Evolutionary conservation across 2,329 filamentous ascomycete species (phyloP).

Genomic region (Stagonosporopsis rhizophila): DNA sequence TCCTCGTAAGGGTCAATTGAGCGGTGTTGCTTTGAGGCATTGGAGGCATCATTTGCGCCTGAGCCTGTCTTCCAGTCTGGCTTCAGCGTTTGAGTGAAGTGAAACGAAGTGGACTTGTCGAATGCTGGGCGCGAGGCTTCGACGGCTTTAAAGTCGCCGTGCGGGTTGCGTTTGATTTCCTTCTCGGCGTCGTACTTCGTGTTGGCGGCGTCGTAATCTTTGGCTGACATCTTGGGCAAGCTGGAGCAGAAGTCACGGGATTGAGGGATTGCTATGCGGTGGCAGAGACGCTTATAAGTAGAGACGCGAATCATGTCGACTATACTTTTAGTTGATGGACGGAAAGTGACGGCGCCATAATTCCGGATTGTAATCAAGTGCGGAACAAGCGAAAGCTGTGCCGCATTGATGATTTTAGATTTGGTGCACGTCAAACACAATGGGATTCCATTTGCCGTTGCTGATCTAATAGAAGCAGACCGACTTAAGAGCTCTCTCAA

Average conservation of each 20-base stretch:
- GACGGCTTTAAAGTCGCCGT: conserved; percentile 77
- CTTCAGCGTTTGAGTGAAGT: conserved; percentile 68
- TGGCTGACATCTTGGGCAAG: conserved; percentile 8
- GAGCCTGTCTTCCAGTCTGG: conserved; percentile 71
- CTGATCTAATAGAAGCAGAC: background rate
- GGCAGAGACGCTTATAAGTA: conserved; percentile 9
- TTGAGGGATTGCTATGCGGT: background rate
- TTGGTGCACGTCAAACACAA: no score
- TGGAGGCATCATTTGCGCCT: conserved; percentile 67
- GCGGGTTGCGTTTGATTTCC: conserved; percentile 67
- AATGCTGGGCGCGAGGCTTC: conserved; percentile 71
- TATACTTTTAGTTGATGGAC: conserved; percentile 7
- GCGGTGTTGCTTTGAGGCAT: conserved; percentile 67
- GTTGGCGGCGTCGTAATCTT: conserved; percentile 4
- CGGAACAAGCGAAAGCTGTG: conserved; percentile 17
- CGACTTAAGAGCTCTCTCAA: background rate
- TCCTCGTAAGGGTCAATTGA: conserved; percentile 81
- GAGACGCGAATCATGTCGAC: background rate
- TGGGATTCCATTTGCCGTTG: no score
- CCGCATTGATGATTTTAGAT: background rate
- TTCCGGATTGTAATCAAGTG: conserved; percentile 16
- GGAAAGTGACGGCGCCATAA: conserved; percentile 29
- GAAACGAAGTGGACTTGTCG: conserved; percentile 58
- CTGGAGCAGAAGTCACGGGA: background rate
- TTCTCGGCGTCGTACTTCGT: conserved; percentile 56